phyloP scores from a whole-genome alignment of 805 yeast genomes.

The Wickerhamiella parazyma region DNA sequence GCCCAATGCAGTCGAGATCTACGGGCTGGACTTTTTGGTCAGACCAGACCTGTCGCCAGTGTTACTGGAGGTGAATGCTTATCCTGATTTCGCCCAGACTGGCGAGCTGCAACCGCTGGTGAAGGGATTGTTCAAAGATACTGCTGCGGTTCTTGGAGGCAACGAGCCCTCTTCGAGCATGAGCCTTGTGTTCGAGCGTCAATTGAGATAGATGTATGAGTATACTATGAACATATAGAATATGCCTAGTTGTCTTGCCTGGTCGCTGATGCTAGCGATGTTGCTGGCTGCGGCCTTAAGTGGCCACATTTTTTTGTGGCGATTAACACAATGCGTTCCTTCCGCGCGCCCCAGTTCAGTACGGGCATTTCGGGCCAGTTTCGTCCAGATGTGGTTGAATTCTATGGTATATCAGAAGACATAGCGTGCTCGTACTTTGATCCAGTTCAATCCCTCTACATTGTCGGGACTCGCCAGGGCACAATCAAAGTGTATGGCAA shows the following conservation, averaged over 20 bases:
- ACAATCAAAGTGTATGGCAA: constrained; percentile 74
- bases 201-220: not conserved
- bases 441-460: constrained; percentile 76
- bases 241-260: too few relatives aligned
- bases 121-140: constrained; percentile 47
- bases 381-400: constrained; percentile 23
- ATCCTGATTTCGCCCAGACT: constrained; percentile 94
- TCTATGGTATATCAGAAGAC: constrained; percentile 52
- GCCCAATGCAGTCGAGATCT: constrained; percentile 69
- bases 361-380: constrained; percentile 20
- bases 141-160: constrained; percentile 26
- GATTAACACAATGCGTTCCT: not conserved
- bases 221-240: too few relatives aligned
- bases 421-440: constrained; percentile 64
- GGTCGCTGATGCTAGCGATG: not conserved
- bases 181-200: not conserved
- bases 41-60: constrained; percentile 39
- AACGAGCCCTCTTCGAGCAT: not conserved
- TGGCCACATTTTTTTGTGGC: not conserved
- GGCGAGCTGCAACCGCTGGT: constrained; percentile 65
- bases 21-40: constrained; percentile 79
- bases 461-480: constrained; percentile 59
- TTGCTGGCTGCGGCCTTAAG: not conserved
- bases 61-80: constrained; percentile 77
- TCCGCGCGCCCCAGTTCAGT: constrained; percentile 15